Base-by-base conservation (phyloP, 2,329 filamentous ascomycete genomes). In the Scedosporium boydii region DNA sequence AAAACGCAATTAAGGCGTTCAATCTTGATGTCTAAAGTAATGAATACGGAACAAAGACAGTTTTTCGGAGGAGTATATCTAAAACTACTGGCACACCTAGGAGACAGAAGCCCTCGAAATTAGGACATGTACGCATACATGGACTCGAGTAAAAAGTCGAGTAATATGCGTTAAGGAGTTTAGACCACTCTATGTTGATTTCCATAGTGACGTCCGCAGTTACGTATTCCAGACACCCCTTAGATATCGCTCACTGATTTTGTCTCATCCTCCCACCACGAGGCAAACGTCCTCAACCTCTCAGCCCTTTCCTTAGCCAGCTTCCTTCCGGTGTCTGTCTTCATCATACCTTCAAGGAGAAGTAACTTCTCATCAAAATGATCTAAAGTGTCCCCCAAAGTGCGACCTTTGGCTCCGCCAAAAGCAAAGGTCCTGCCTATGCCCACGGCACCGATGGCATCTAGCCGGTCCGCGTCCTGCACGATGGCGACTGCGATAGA, bases 381-480 rank as follows among this genome's bases (percentile, higher is more conserved):
- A 58, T 83, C 78, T 65, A 96, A 83, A 5, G 87, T 85, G 57
- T 85, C 82, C 46, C 80, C 80, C 79, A 96, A 76, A 53, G 79
- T 81, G 26, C 78, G 76, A 4, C 73, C 72, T 72, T 82, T 85
- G 10, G 86, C 87, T 0, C 88, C 92, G 0, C 88, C 85, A 72
- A 86, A 97, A 3, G 74, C 70, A 67, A 77, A 77, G 6, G 70
- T 85, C 53, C 93, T 79, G 2, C 85, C 93, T 63, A 96, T 87
- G 0, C 93, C 93, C 34, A 97, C 84, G 0, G 90, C 91, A 1
- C 93, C 93, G 59, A 97, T 87, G 3, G 92, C 90, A 75, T 98
- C 93, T n/a, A 98, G 78, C 6, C 93, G 82, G 76, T 97, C 93
- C 3, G 93, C 93, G 73, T 97, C 93, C 75, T 97, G 93, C 38